Conservation (phyloP, 495 filamentous ascomycete species). For the Podospora pseudoanserina region DNA sequence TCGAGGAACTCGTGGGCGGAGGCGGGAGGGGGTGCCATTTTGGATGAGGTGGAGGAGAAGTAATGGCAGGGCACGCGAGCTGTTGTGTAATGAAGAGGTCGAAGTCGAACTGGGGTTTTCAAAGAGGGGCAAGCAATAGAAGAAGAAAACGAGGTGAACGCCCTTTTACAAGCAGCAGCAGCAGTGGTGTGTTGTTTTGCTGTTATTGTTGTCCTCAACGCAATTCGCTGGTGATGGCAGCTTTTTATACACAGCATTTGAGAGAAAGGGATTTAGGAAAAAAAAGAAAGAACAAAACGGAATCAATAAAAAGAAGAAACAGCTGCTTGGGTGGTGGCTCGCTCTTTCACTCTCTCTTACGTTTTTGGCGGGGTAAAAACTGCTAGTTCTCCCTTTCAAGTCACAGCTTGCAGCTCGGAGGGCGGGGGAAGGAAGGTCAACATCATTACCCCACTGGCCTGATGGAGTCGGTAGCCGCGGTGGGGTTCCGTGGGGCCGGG, state of each 20-base stretch:
- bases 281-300: background rate
- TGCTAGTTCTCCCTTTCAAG: background rate
- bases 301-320: background rate
- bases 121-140: background rate
- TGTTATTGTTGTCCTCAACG: background rate
- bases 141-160: background rate
- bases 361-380: slow-evolving; percentile 6
- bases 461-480: background rate
- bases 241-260: background rate
- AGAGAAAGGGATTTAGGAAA: background rate
- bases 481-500: background rate
- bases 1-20: slow-evolving; percentile 80
- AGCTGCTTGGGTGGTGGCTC: background rate
- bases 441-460: background rate
- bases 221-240: background rate
- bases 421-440: background rate
- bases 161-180: too few relatives aligned
- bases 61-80: background rate
- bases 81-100: background rate
- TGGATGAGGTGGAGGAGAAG: slow-evolving; percentile 13
- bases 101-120: background rate
- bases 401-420: too few relatives aligned
- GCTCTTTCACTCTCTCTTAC: background rate
- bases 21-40: slow-evolving; percentile 55
- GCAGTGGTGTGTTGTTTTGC: background rate